Evolutionary conservation across 164 flowering plant genomes (phyloP).

Genomic region (Magnolia kwangsiensis): DNA sequence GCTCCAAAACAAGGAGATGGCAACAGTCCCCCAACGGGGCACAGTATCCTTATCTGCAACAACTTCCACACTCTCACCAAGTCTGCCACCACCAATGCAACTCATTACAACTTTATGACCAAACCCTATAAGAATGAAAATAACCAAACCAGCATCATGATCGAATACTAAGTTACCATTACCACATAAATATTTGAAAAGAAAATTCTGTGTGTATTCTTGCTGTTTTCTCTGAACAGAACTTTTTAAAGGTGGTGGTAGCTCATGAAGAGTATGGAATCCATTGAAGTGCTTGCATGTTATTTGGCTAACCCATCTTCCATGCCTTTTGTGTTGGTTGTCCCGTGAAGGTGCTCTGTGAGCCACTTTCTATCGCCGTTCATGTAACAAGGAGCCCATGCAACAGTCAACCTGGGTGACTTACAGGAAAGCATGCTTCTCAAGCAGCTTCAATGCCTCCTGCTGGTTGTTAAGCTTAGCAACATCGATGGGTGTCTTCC

Average conservation of each 20-base stretch:
- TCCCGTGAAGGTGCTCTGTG: not conserved
- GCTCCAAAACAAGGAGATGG: too few species aligned
- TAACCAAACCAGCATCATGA: not conserved
- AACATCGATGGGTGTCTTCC: conserved; percentile 91
- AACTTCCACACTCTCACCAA: too few species aligned
- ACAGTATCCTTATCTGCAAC: too few species aligned
- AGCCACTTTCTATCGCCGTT: not conserved
- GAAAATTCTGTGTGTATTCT: not conserved
- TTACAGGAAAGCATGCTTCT: conserved; percentile 88
- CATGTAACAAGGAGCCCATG: not conserved
- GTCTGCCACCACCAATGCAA: not conserved
- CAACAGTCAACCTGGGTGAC: not conserved
- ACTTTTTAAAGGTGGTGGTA: too few species aligned
- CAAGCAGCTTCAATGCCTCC: conserved; percentile 81
- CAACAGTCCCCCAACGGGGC: too few species aligned
- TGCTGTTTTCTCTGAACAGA: not conserved
- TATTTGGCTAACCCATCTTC: not conserved
- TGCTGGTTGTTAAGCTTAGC: conserved; percentile 89
- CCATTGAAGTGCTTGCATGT: not conserved
- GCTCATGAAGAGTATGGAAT: not conserved
- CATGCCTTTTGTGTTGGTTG: not conserved
- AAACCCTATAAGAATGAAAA: not conserved
- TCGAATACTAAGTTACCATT: not conserved
- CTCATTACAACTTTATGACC: too few species aligned
- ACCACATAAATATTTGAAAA: not conserved